Conservation (phyloP, 805 yeast genomes). For the Lachancea waltii region DNA sequence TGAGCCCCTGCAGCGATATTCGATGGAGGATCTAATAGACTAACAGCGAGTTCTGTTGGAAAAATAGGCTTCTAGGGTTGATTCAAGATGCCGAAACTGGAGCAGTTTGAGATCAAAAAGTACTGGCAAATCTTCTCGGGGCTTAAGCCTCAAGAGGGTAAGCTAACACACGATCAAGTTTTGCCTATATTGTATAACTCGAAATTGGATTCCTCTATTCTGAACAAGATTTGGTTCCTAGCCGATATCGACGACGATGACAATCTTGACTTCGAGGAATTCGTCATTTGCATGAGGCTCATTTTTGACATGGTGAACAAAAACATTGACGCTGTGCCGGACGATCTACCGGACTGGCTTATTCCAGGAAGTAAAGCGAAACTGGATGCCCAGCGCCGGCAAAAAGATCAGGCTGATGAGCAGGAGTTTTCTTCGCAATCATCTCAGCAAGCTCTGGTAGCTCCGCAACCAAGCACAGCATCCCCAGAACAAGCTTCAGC, state of each 20-base stretch:
- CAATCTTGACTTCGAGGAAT: conserved; percentile 89
- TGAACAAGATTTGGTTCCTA: conserved; percentile 83
- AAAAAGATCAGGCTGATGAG: conserved; percentile 35
- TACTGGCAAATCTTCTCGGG: conserved; percentile 98
- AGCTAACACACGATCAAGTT: conserved; percentile 78
- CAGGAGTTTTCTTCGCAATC: not conserved
- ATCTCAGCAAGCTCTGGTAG: not conserved
- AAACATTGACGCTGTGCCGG: conserved; percentile 53
- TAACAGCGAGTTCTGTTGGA: too few relatives aligned
- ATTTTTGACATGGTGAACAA: conserved; percentile 89
- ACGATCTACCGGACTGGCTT: conserved; percentile 80
- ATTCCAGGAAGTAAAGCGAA: conserved; percentile 86
- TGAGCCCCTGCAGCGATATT: not conserved
- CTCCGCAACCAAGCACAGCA: not conserved
- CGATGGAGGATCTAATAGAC: too few relatives aligned
- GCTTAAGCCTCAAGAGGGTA: conserved; percentile 71
- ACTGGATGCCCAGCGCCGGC: conserved; percentile 75
- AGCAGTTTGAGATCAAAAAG: conserved; percentile 93
- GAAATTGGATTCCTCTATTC: conserved; percentile 66
- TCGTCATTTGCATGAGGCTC: conserved; percentile 93
- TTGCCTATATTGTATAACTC: conserved; percentile 85
- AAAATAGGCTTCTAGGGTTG: too few relatives aligned
- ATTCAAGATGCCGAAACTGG: conserved; percentile 53
- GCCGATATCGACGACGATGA: conserved; percentile 94
- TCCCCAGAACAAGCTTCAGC: not conserved